A percentile compares a stretch with the other conserved stretches of the same genome.
Conservation (phyloP, 495 filamentous ascomycete species). For the Talaromyces borbonicus region DNA sequence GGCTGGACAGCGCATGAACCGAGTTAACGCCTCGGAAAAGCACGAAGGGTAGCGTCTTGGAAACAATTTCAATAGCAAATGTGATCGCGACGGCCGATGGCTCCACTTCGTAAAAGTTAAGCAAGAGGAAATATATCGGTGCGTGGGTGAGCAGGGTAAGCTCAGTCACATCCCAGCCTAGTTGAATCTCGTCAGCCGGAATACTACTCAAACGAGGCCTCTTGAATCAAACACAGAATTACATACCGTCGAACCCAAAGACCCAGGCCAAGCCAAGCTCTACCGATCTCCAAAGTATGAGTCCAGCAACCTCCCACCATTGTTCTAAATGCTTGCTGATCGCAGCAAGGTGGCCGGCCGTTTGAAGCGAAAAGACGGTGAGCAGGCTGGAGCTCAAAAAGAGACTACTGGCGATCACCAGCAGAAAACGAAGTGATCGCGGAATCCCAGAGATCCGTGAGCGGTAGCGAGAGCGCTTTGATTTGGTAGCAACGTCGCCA, state of each 20-base stretch:
- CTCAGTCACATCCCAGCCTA: slow-evolving; percentile 59
- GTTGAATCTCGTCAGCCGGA: background rate
- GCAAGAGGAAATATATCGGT: slow-evolving; percentile 60
- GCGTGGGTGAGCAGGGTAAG: slow-evolving; percentile 60
- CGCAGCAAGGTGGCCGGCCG: slow-evolving; percentile 45
- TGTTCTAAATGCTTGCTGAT: slow-evolving; percentile 52
- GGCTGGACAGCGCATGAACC: slow-evolving; percentile 48
- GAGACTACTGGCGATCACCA: slow-evolving; percentile 56
- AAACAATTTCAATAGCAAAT: slow-evolving; percentile 53
- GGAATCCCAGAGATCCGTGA: slow-evolving; percentile 24
- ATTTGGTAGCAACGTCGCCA: background rate
- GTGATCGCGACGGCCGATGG: slow-evolving; percentile 44
- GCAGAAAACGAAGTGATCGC: slow-evolving; percentile 44
- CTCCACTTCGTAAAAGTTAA: slow-evolving; percentile 61
- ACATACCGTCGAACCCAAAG: slow-evolving; percentile 58
- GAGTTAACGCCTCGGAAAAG: slow-evolving; percentile 55
- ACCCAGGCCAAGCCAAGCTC: slow-evolving; percentile 64
- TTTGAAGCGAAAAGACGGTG: slow-evolving; percentile 39
- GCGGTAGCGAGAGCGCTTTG: background rate
- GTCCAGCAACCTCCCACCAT: slow-evolving; percentile 48
- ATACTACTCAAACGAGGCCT: background rate
- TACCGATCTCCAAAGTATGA: slow-evolving; percentile 57
- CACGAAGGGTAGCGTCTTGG: slow-evolving; percentile 59
- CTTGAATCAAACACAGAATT: no score
- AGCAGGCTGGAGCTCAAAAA: slow-evolving; percentile 46